Evolutionary conservation across 148 eudicot species (phyloP).

Genomic region (Camellia japonica): DNA sequence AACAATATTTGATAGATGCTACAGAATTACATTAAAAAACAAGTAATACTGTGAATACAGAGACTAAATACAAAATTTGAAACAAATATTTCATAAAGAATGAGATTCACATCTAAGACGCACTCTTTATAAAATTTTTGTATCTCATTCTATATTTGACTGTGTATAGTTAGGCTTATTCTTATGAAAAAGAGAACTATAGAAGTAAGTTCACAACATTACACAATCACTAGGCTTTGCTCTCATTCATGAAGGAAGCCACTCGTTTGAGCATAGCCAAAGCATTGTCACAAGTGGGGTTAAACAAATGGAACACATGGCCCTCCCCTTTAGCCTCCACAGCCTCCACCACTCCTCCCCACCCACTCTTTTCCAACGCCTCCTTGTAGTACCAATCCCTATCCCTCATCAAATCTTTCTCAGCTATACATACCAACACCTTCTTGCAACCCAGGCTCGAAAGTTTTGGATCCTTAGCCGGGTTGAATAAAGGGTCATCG

Average conservation of each 20-base stretch:
- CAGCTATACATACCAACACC: constrained; percentile 40
- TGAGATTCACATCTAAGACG: too few relatives aligned
- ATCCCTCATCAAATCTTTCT: constrained; percentile 21
- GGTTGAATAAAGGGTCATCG: constrained; percentile 40
- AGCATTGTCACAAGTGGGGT: neutral
- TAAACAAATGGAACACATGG: constrained; percentile 34
- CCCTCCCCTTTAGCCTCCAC: constrained; percentile 33
- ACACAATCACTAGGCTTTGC: too few relatives aligned
- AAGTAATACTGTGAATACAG: too few relatives aligned
- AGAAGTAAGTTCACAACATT: too few relatives aligned
- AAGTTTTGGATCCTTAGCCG: constrained; percentile 31
- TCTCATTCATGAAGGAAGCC: neutral
- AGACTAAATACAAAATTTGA: too few relatives aligned
- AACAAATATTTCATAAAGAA: too few relatives aligned
- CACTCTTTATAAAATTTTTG: too few relatives aligned
- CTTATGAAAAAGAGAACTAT: too few relatives aligned
- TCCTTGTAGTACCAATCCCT: constrained; percentile 28
- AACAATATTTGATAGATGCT: too few relatives aligned
- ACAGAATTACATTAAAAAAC: too few relatives aligned
- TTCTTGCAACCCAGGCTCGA: constrained; percentile 22
- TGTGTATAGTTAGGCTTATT: too few relatives aligned
- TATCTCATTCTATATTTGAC: too few relatives aligned
- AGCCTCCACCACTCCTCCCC: constrained; percentile 31
- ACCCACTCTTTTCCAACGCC: constrained; percentile 24
- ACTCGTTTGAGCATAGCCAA: neutral